phyloP scores from a whole-genome alignment of 225 moss, liverwort and hornwort species.

The Pseudisothecium myosuroides region DNA sequence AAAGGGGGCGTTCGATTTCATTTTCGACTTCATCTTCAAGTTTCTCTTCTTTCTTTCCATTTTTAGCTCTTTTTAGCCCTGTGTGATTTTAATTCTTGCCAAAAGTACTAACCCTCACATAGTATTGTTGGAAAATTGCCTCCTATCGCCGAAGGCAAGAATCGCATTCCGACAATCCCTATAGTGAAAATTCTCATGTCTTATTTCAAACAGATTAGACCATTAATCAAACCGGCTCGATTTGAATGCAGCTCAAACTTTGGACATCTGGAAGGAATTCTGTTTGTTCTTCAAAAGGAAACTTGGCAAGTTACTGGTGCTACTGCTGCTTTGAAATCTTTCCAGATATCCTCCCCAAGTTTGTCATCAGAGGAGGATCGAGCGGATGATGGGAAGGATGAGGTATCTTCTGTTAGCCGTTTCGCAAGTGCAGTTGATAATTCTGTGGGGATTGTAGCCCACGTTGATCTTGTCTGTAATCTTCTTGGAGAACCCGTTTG shows the following conservation, averaged over 20 bases:
- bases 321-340: conserved; percentile 63
- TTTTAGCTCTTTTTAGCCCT: too few relatives aligned
- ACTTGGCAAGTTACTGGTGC: conserved; percentile 49
- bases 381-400: background rate
- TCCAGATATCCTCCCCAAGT: conserved; percentile 14
- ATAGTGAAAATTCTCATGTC: background rate
- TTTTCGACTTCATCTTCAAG: background rate
- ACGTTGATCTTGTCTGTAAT: conserved; percentile 73
- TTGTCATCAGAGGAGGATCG: background rate
- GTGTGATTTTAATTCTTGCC: background rate
- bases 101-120: background rate
- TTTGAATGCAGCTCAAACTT: conserved; percentile 75
- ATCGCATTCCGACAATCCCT: background rate
- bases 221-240: background rate
- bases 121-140: background rate
- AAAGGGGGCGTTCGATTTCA: background rate
- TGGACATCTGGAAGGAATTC: conserved; percentile 65
- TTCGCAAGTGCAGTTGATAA: background rate
- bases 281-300: conserved; percentile 47
- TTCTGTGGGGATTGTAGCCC: conserved; percentile 19
- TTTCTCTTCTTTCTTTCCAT: background rate
- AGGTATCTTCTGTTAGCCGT: background rate
- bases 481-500: conserved; percentile 71
- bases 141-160: background rate
- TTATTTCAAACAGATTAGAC: background rate